Evolutionary conservation across 2,329 filamentous ascomycete genomes (phyloP).

Genomic region (Aureobasidium zeae): DNA sequence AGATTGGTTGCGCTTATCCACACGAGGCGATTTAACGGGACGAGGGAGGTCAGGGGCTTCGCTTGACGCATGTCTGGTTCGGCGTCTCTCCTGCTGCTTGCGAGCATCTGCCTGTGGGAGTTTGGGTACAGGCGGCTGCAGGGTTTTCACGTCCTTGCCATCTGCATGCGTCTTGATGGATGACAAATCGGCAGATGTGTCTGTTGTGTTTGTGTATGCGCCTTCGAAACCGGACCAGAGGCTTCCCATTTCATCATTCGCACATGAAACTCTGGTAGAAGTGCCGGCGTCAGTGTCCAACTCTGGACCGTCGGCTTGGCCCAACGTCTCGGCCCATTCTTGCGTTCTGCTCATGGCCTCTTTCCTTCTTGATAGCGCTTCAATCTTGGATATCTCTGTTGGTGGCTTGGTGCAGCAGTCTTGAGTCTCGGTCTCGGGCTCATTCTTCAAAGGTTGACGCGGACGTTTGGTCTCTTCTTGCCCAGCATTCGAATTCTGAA

Average conservation of each 20-base stretch:
- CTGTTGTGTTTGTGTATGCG: background rate
- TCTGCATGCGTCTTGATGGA: too few species aligned
- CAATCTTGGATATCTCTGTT: too few species aligned
- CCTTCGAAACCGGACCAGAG: conserved; percentile 10
- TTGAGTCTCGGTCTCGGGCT: too few species aligned
- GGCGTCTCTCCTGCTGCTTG: background rate
- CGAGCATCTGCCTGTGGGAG: background rate
- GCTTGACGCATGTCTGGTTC: background rate
- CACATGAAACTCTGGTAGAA: conserved; percentile 22
- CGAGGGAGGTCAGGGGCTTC: background rate
- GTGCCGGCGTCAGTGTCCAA: conserved; percentile 51
- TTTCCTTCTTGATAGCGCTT: too few species aligned
- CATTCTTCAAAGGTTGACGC: background rate
- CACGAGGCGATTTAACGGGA: conserved; percentile 1
- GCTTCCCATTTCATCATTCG: background rate
- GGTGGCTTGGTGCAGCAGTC: too few species aligned
- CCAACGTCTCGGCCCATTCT: conserved; percentile 90
- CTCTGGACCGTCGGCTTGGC: conserved; percentile 55
- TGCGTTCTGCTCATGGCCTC: conserved; percentile 80
- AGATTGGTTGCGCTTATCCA: background rate
- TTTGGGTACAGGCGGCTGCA: background rate
- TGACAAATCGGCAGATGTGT: background rate
- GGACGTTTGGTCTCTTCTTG: background rate
- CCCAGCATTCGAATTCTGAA: background rate
- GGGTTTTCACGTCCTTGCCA: background rate